Conservation (phyloP, 805 yeast species). For the Myxozyma neotropica region DNA sequence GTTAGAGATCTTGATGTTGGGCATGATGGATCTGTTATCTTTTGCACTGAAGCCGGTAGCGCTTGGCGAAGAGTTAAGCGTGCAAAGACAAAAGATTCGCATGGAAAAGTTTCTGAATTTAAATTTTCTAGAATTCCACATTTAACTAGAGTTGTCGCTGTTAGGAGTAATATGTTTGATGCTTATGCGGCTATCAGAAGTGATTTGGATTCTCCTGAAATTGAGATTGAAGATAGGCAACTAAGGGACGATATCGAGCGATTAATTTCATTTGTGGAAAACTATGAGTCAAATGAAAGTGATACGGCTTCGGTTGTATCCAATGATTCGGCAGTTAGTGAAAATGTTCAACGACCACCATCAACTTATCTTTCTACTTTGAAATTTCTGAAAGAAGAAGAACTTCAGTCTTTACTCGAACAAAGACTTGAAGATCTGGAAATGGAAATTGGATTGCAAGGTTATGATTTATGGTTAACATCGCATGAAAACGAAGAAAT, state of each 20-base stretch:
- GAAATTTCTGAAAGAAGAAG: slow-evolving; percentile 19
- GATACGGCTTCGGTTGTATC: slow-evolving; percentile 18
- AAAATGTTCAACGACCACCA: slow-evolving; percentile 7
- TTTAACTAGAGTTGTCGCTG: slow-evolving; percentile 61
- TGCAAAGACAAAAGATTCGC: slow-evolving; percentile 18
- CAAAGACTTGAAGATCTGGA: slow-evolving; percentile 18
- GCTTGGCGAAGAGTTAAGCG: slow-evolving; percentile 48
- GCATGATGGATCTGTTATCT: slow-evolving; percentile 65
- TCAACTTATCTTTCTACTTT: slow-evolving; percentile 9
- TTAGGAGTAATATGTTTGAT: slow-evolving; percentile 65
- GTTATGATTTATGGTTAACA: slow-evolving; percentile 23
- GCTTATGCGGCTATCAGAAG: slow-evolving; percentile 70
- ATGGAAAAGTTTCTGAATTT: slow-evolving; percentile 33
- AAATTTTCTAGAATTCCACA: slow-evolving; percentile 59
- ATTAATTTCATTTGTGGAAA: slow-evolving; percentile 39
- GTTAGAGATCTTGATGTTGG: slow-evolving; percentile 71
- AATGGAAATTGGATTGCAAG: slow-evolving; percentile 5
- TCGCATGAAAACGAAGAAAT: slow-evolving; percentile 31
- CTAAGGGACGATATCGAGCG: slow-evolving; percentile 56
- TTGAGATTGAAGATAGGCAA: slow-evolving; percentile 52
- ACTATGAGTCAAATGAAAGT: slow-evolving; percentile 11
- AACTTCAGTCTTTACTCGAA: slow-evolving; percentile 23
- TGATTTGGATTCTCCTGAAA: slow-evolving; percentile 61
- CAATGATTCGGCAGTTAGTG: slow-evolving; percentile 4
- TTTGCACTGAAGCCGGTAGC: slow-evolving; percentile 71